Conservation (phyloP, 202 grass and related monocot species). For the Sporobolus alterniflorus region DNA sequence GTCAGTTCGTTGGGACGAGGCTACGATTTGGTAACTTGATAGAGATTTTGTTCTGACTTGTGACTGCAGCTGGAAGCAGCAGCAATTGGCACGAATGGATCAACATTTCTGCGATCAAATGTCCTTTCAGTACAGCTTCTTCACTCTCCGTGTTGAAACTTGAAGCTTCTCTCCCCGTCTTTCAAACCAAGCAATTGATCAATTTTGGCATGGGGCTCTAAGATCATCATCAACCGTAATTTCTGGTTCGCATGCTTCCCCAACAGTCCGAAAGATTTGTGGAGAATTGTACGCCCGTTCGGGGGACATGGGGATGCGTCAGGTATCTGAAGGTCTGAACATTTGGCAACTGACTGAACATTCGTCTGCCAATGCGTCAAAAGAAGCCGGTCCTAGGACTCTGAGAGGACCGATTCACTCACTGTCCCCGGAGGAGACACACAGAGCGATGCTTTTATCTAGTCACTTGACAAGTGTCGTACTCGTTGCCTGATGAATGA, state of each 20-base stretch:
- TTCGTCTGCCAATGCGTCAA: not conserved
- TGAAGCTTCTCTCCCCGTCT: not conserved
- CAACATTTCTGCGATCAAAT: not conserved
- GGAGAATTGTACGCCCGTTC: not conserved
- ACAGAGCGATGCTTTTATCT: not conserved
- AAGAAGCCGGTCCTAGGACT: not conserved
- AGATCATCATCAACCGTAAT: not conserved
- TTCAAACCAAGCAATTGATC: not conserved
- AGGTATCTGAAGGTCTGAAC: not conserved
- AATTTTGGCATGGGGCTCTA: not conserved
- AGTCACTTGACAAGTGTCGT: not conserved
- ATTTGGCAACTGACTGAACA: not conserved
- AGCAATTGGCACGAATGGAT: not conserved
- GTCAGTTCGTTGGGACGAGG: not conserved
- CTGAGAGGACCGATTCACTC: not conserved
- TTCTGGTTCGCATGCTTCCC: not conserved
- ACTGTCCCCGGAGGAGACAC: not conserved
- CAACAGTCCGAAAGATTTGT: not conserved
- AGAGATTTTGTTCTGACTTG: not conserved
- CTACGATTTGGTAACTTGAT: not conserved
- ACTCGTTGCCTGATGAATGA: not conserved
- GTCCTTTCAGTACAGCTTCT: not conserved
- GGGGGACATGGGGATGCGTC: not conserved
- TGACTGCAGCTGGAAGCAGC: not conserved
- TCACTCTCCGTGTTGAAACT: not conserved